These are phyloP conservation scores for Cladosporium austrohemisphaericum DNA, from an alignment of 2,329 filamentous ascomycete species.

Conservation along the genomic window DNA sequence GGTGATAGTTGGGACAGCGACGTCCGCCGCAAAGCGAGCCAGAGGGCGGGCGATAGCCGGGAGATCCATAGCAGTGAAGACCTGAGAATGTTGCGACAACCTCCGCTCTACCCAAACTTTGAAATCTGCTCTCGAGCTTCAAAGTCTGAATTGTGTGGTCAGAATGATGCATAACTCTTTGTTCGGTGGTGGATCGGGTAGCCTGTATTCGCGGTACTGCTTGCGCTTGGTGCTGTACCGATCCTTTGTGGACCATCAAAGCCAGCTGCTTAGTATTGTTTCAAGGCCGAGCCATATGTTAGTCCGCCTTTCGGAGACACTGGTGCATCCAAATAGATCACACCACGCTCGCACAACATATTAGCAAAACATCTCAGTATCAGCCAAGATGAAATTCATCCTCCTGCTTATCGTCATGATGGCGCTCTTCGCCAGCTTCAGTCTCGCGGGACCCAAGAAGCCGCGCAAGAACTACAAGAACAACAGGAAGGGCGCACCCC, in stretches of 20 bases:
- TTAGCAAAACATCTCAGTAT: background rate
- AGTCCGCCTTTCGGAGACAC: background rate
- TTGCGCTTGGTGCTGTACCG: background rate
- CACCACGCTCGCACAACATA: background rate
- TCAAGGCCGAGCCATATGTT: background rate
- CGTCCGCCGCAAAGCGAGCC: background rate
- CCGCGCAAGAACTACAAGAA: background rate
- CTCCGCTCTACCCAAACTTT: background rate
- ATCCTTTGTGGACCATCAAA: background rate
- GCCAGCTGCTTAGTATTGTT: conserved; percentile 8
- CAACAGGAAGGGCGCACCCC: background rate
- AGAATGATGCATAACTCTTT: no score
- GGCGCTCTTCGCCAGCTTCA: conserved; percentile 7
- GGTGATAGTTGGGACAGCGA: conserved; percentile 1
- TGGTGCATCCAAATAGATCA: no score
- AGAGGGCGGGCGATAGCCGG: background rate
- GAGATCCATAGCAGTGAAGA: background rate
- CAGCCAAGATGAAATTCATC: conserved; percentile 2
- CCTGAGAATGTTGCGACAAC: background rate
- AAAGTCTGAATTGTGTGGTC: no score
- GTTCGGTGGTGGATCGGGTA: no score
- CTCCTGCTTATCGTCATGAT: conserved; percentile 3
- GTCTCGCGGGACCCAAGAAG: background rate
- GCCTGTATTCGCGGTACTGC: no score
- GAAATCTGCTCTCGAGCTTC: no score